Base-by-base conservation (phyloP, 2,329 filamentous ascomycete species). In the Ophiocordyceps polyrhachis-furcata region DNA sequence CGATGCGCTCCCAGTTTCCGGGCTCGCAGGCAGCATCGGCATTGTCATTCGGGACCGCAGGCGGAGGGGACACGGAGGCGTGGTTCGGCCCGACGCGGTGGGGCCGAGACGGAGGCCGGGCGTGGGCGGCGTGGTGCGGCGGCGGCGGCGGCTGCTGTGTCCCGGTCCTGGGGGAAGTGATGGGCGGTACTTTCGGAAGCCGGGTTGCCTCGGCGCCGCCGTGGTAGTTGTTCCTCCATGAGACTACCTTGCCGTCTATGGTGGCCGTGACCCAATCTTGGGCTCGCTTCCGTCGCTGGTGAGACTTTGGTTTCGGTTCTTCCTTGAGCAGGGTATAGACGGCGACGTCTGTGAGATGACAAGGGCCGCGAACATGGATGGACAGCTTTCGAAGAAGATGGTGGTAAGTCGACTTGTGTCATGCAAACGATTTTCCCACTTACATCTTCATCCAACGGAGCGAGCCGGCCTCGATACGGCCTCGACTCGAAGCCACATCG, bases 371-470 rank as follows among this genome's bases (percentile, higher is more conserved):
- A 55, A 87, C 69, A 57, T 85, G 79, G 49, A 84, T 60, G 1
- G 81, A 83, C 28, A 87, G 66, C 81, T 85, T 85, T 23, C 21
- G 13, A 32, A 15, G n/a, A n/a, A n/a, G n/a, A n/a, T n/a, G n/a
- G n/a, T n/a, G n/a, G n/a, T n/a, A n/a, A n/a, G n/a, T n/a, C n/a
- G n/a, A n/a, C n/a, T n/a, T n/a, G n/a, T n/a, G n/a, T n/a, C n/a
- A n/a, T n/a, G n/a, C n/a, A n/a, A n/a, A n/a, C n/a, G n/a, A n/a
- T n/a, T n/a, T n/a, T n/a, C n/a, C n/a, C n/a, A 32, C 45, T 46
- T 28, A 85, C 81, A 63, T 81, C 81, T 56, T 82, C 76, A 49
- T 82, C 70, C 31, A 85, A 67, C 7, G 83, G 82, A 25, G 79
- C 72, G 44, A 84, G 63, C 38, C 71, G 65, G 14, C 81, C 81